Evolutionary conservation across 768 basidiomycete species (phyloP).

Genomic region (Tephrocybe sp.): DNA sequence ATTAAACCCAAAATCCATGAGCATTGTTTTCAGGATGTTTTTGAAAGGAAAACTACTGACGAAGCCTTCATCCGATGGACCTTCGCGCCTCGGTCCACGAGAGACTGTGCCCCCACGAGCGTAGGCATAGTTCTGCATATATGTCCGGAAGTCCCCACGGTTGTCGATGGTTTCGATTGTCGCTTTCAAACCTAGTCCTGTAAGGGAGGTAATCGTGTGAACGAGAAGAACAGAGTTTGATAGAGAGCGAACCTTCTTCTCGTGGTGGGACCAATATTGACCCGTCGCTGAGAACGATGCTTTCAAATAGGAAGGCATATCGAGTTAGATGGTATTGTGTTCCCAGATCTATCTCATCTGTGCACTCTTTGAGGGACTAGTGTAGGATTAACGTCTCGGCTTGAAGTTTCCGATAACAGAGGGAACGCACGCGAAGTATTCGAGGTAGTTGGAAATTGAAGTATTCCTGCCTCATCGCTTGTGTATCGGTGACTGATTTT

Average conservation of each 20-base stretch:
- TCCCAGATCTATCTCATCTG: conserved; percentile 96
- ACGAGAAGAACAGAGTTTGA: neutral
- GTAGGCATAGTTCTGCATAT: conserved; percentile 97
- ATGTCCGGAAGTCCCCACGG: conserved; percentile 90
- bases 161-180: conserved; percentile 93
- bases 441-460: conserved; percentile 97
- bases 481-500: conserved; percentile 88
- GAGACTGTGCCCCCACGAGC: conserved; percentile 65
- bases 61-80: conserved; percentile 90
- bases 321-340: conserved; percentile 95
- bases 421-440: conserved; percentile 75
- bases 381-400: neutral
- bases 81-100: conserved; percentile 84
- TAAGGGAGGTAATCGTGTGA: conserved; percentile 5
- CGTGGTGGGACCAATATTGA: conserved; percentile 74
- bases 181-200: conserved; percentile 76
- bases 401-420: neutral
- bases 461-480: conserved; percentile 92
- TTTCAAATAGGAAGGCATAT: conserved; percentile 94
- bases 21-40: conserved; percentile 1
- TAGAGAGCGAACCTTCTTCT: conserved; percentile 58
- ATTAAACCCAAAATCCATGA: neutral
- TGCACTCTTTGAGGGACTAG: conserved; percentile 89
- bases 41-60: conserved; percentile 51
- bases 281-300: conserved; percentile 86